phyloP scores from a whole-genome alignment of 2,329 filamentous ascomycete species.

The Periconia sp. region DNA sequence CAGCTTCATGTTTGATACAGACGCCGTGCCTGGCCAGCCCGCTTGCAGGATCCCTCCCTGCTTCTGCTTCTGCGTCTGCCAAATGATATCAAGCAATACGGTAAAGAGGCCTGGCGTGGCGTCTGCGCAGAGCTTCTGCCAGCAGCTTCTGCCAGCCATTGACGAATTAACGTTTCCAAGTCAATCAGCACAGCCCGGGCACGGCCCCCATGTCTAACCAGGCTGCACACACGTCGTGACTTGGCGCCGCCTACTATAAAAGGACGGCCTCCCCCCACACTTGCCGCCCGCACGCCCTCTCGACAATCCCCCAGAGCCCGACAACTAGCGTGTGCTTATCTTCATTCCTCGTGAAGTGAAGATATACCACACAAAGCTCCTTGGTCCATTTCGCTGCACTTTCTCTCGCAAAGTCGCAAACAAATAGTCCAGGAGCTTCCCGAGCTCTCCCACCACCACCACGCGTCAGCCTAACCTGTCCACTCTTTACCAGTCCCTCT shows the following conservation, averaged over 20 bases:
- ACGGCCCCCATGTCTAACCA: slow-evolving; percentile 19
- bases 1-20: too few relatives aligned
- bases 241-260: slow-evolving; percentile 36
- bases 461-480: slow-evolving; percentile 55
- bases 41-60: too few relatives aligned
- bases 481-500: slow-evolving; percentile 52
- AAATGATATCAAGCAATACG: neutral
- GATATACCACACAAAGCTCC: slow-evolving; percentile 41
- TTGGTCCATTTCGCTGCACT: slow-evolving; percentile 33
- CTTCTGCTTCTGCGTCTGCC: too few relatives aligned
- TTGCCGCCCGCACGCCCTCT: slow-evolving; percentile 35
- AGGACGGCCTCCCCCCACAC: slow-evolving; percentile 33
- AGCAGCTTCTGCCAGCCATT: slow-evolving; percentile 14
- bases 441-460: slow-evolving; percentile 55
- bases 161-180: slow-evolving; percentile 26
- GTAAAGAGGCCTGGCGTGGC: neutral
- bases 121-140: neutral
- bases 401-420: slow-evolving; percentile 37
- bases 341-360: slow-evolving; percentile 30
- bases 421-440: slow-evolving; percentile 51
- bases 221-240: slow-evolving; percentile 8
- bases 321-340: slow-evolving; percentile 43
- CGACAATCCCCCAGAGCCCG: slow-evolving; percentile 42
- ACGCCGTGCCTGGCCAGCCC: too few relatives aligned
- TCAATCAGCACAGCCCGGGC: slow-evolving; percentile 30